Base-by-base conservation (phyloP, 2,329 filamentous ascomycete genomes). In the Aspergillus puulaauensis region DNA sequence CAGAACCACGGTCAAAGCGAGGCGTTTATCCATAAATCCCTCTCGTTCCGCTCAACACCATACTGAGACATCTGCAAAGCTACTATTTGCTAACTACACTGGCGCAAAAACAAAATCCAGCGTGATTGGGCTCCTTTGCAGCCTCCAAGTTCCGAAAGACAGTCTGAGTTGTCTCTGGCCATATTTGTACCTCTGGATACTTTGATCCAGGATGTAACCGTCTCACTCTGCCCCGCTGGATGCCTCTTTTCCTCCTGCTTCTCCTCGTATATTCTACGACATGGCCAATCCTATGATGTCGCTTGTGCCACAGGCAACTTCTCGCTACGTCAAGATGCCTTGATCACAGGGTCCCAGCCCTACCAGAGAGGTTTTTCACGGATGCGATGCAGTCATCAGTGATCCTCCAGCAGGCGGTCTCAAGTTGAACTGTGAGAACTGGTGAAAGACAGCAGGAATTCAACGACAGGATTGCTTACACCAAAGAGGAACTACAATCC, bases 61-160 rank as follows among this genome's bases (percentile, higher is more conserved):
- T 46, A 17, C 46, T 56, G 55, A 53, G 49, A 57, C 47, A 53
- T 57, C 31, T 45, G 41, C 41, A 23, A 53, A 39, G 41, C 41
- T 39, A 31, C 41, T 37, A 21, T 27, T 21, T 40, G 43, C 19
- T 43, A 47, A 33, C 49, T 40, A 14, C 21, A 19, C 19, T 27
- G 33, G 40, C 14, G 15, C 40, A 45, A 27, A 15, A 45, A 14
- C n/a, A 23, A 15, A 3, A n/a, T 17, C 1, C 27, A 17, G 37
- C 31, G n/a, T 54, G 52, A 47, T 43, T 33, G 35, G 23, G 17
- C 33, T 40, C 14, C 2, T 11, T 27, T 14, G 14, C 19, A 27
- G 23, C n/a, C 52, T 41, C 12, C 33, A 41, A 7, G n/a, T 33
- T 11, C 17, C 27, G 24, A 35, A 12, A 9, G 27, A 15, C 11